Conservation (phyloP, 345 rosid species). For the Cardamine resedifolia region DNA sequence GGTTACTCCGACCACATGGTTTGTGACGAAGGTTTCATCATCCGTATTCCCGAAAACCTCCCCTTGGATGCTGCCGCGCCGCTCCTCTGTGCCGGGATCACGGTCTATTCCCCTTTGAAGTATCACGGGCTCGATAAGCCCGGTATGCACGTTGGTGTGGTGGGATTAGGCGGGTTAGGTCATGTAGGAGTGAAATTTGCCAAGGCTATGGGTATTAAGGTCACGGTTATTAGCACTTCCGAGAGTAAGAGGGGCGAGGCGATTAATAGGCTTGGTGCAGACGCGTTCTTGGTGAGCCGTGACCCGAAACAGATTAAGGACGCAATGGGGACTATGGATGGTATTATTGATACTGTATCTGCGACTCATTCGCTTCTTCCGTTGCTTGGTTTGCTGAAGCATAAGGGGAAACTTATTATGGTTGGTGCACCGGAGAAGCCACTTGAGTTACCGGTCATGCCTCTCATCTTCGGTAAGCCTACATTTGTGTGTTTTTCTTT, state of each 20-base stretch:
- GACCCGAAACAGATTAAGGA: slow-evolving; percentile 41
- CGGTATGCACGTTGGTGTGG: slow-evolving; percentile 53
- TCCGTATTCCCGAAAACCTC: slow-evolving; percentile 51
- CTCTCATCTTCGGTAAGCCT: slow-evolving; percentile 43
- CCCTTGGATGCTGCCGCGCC: slow-evolving; percentile 58
- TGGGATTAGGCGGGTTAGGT: slow-evolving; percentile 72
- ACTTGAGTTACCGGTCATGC: slow-evolving; percentile 47
- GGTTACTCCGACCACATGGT: slow-evolving; percentile 58
- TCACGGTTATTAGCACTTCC: slow-evolving; percentile 73
- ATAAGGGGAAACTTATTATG: slow-evolving; percentile 43
- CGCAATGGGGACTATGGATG: slow-evolving; percentile 49
- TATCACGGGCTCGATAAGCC: slow-evolving; percentile 47
- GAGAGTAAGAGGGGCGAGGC: slow-evolving; percentile 64
- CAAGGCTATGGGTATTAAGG: slow-evolving; percentile 60
- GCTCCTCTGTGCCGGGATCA: slow-evolving; percentile 68
- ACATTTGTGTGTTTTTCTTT: background rate
- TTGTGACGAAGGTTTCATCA: slow-evolving; percentile 42
- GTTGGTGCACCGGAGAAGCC: slow-evolving; percentile 56
- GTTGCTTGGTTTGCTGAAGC: slow-evolving; percentile 44
- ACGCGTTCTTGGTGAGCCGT: slow-evolving; percentile 52
- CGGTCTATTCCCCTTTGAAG: slow-evolving; percentile 55
- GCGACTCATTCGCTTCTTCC: slow-evolving; percentile 45
- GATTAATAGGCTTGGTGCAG: slow-evolving; percentile 53
- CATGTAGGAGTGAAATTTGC: slow-evolving; percentile 70
- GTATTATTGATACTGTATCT: slow-evolving; percentile 52